These are phyloP conservation scores for Notholithocarpus densiflorus DNA, from an alignment of 306 rosid species.

Conservation along the genomic window DNA sequence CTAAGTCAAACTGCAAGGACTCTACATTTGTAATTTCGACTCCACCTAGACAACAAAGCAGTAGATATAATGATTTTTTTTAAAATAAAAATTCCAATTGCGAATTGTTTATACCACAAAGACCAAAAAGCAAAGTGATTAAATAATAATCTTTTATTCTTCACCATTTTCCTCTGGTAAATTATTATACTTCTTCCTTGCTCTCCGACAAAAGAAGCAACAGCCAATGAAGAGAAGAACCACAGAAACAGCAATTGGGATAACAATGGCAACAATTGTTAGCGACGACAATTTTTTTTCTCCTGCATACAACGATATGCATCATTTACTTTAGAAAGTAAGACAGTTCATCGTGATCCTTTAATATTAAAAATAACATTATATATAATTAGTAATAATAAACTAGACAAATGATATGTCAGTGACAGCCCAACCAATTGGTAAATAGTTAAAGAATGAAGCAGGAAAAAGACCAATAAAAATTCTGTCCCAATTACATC, in stretches of 20 bases:
- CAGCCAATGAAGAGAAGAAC: constrained; percentile 11
- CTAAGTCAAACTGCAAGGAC: constrained; percentile 17
- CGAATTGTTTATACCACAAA: neutral
- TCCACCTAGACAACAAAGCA: constrained; percentile 13
- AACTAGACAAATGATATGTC: no score
- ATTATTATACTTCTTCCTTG: constrained; percentile 9
- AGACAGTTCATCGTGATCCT: no score
- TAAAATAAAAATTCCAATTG: neutral
- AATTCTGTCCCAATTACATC: no score
- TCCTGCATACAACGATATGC: constrained; percentile 15
- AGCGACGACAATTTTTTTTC: neutral
- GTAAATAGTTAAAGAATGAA: no score
- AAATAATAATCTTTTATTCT: neutral
- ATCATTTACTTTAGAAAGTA: neutral
- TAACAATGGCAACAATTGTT: constrained; percentile 18
- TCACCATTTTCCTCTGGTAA: constrained; percentile 24
- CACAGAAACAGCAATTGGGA: neutral
- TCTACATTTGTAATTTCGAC: constrained; percentile 10
- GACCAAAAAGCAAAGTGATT: neutral
- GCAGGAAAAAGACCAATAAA: no score
- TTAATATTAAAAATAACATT: no score
- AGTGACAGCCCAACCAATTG: no score
- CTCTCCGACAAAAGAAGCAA: constrained; percentile 8
- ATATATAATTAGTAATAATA: no score
- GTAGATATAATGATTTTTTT: neutral